Conservation (phyloP, 192 early-diverging fungal species). For the Coemansia sp. region DNA sequence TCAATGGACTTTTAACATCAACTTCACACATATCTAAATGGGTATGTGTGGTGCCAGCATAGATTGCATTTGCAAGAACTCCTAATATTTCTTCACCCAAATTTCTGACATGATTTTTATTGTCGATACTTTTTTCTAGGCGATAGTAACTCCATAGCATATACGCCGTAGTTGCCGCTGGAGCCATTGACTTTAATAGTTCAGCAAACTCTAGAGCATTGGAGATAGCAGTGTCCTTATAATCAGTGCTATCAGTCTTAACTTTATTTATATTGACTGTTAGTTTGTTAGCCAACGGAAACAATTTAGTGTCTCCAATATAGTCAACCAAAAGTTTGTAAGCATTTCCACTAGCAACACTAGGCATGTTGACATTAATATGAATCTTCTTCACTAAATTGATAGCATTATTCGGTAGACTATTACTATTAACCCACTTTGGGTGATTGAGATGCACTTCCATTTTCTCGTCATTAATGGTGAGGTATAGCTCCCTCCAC, state of each 20-base stretch:
- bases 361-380: background rate
- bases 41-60: too few relatives aligned
- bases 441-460: background rate
- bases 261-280: background rate
- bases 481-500: background rate
- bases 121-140: background rate
- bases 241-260: background rate
- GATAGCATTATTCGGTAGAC: background rate
- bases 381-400: background rate
- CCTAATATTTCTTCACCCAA: background rate
- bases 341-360: background rate
- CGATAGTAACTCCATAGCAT: background rate
- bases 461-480: background rate
- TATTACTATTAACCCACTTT: background rate
- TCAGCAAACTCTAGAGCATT: background rate
- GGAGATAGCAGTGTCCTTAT: background rate
- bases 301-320: background rate
- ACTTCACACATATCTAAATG: too few relatives aligned
- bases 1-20: too few relatives aligned
- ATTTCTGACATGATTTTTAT: background rate
- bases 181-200: background rate
- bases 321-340: background rate
- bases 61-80: too few relatives aligned
- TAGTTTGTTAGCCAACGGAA: background rate
- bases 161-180: background rate